Base-by-base conservation (phyloP, 148 eudicot genomes). In the Selenicereus undatus region DNA sequence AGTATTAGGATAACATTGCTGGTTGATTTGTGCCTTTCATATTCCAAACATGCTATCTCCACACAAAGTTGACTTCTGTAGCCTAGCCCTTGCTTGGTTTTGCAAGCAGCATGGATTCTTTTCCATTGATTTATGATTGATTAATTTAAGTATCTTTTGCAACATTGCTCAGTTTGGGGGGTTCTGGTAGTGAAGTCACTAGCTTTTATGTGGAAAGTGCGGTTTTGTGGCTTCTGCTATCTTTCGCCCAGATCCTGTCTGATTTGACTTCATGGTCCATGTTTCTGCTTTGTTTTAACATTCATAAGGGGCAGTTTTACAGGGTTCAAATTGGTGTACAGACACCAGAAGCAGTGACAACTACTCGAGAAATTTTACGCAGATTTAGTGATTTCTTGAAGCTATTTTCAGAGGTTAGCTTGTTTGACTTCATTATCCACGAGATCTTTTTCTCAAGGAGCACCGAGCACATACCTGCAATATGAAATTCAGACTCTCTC, bases 321-420 rank as follows among this genome's bases (percentile, higher is more conserved):
- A 93, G 99, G 91, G 93, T 92, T 82, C 93, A 91, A 86, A 88
- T 96, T 84, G 99, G 93, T 78, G 54, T 96, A 85, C 99, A 94
- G 84, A 91, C 99, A 80, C 99, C 98, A 64, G 92, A 89, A 81
- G 97, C 93, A 22, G 77, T 88, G 81, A 96, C 99, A 32, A 86
- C 93, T 29, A 90, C 90, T 70, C 94, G 91, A 66, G 89, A 87
- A 80, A 82, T 89, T 79, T 86, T 96, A 78, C 93, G 87, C 79
- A 90, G 99, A 86, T 96, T 90, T 83, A 96, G 89, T 78, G 97
- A 93, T 81, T 96, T 96, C 85, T 84, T 91, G 86, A 90, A 91
- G 92, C 89, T 96, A 26, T 86, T 81, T 87, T 87, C 93, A 64
- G 98, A 94, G 78, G 99, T 93, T 84, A 88, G 93, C 82, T 66